These are phyloP conservation scores for Penicillium glabrum DNA, from an alignment of 2,329 filamentous ascomycete genomes.

Conservation along the genomic window DNA sequence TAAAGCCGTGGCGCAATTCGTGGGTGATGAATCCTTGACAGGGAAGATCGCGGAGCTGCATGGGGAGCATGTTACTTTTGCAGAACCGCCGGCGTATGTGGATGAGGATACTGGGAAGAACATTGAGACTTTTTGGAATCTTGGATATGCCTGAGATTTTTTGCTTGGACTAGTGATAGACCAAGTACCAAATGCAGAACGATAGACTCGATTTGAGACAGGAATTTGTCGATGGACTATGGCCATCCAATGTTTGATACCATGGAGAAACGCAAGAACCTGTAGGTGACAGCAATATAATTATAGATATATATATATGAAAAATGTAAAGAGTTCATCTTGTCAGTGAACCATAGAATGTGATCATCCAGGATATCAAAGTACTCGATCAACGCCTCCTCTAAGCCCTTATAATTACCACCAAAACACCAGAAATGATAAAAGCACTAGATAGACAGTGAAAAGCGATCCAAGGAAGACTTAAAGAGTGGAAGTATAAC, in stretches of 20 bases:
- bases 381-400: neutral
- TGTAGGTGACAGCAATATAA: neutral
- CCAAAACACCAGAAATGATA: neutral
- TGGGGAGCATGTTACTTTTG: slow-evolving; percentile 50
- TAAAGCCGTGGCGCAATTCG: slow-evolving; percentile 45
- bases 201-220: neutral
- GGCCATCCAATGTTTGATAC: neutral
- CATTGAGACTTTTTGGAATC: slow-evolving; percentile 48
- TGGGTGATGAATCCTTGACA: slow-evolving; percentile 41
- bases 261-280: neutral
- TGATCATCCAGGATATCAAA: neutral
- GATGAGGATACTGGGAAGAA: slow-evolving; percentile 52
- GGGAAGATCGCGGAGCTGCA: slow-evolving; percentile 55
- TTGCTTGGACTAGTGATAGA: neutral
- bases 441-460: neutral
- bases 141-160: slow-evolving; percentile 46
- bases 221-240: neutral
- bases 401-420: neutral
- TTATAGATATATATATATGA: neutral
- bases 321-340: neutral
- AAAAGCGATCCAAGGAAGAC: neutral
- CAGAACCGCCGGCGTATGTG: slow-evolving; percentile 46
- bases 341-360: neutral
- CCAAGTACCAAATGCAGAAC: neutral
- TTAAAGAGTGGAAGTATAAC: neutral